These are phyloP conservation scores for Podaxis sp. DNA, from an alignment of 768 basidiomycete species.

Conservation along the genomic window DNA sequence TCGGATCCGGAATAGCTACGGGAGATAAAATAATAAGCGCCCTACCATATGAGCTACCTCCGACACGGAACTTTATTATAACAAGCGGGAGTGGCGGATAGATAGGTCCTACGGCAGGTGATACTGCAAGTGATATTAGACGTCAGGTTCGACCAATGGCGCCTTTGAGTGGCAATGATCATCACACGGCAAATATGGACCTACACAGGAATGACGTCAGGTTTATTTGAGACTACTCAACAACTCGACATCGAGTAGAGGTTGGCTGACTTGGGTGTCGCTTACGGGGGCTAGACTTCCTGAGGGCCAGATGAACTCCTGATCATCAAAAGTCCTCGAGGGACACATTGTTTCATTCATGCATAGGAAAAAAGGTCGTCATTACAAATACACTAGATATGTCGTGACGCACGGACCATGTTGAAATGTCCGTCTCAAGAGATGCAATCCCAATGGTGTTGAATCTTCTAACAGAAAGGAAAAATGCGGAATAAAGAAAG, in stretches of 20 bases:
- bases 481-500: neutral
- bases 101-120: neutral
- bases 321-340: neutral
- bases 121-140: neutral
- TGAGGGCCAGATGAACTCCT: neutral
- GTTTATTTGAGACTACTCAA: neutral
- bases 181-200: slow-evolving; percentile 8
- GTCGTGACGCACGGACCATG: slow-evolving; percentile 10
- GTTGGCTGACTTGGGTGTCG: neutral
- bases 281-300: neutral
- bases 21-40: neutral
- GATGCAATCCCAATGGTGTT: slow-evolving; percentile 12
- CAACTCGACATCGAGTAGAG: neutral
- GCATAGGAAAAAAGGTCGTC: neutral
- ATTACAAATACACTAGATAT: slow-evolving; percentile 10
- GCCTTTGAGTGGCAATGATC: neutral
- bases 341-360: slow-evolving; percentile 1
- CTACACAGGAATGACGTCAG: slow-evolving; percentile 1
- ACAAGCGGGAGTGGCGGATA: neutral
- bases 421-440: slow-evolving; percentile 11
- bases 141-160: neutral
- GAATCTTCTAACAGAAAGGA: slow-evolving; percentile 4
- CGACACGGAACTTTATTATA: slow-evolving; percentile 6
- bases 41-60: neutral
- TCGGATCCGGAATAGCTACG: neutral